These are phyloP conservation scores for Orbilia oligospora DNA, from an alignment of 2,329 filamentous ascomycete genomes.

Conservation along the genomic window DNA sequence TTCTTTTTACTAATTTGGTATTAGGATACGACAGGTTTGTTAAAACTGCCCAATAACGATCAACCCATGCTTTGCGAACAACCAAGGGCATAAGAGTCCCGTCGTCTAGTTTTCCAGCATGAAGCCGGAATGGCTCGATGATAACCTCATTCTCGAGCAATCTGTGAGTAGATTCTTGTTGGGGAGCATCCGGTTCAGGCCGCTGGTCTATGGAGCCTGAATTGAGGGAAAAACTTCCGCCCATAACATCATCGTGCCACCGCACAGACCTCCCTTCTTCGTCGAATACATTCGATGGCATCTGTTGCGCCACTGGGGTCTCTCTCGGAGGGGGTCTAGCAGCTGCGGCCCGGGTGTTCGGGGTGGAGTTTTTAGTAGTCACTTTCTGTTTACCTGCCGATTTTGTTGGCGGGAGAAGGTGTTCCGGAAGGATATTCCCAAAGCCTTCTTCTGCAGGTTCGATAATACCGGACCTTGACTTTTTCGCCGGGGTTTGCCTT, in stretches of 20 bases:
- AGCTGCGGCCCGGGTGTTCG: neutral
- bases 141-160: constrained; percentile 57
- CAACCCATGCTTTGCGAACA: constrained; percentile 46
- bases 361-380: neutral
- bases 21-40: constrained; percentile 40
- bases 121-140: constrained; percentile 49
- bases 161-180: constrained; percentile 50
- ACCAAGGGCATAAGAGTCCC: constrained; percentile 47
- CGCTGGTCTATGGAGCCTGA: constrained; percentile 36
- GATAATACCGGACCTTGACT: neutral
- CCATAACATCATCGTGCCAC: constrained; percentile 52
- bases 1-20: constrained; percentile 29
- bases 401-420: constrained; percentile 38
- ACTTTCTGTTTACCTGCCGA: neutral
- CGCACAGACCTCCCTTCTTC: constrained; percentile 52
- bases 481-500: constrained; percentile 37
- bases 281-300: constrained; percentile 27
- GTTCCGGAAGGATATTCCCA: constrained; percentile 53
- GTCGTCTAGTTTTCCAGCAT: constrained; percentile 38
- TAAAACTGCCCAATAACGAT: constrained; percentile 49
- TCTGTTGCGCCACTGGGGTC: neutral
- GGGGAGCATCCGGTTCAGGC: constrained; percentile 29
- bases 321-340: neutral
- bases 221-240: constrained; percentile 47
- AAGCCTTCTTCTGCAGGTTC: constrained; percentile 23